A percentile compares a stretch with the other conserved stretches of the same genome.
phyloP scores from a whole-genome alignment of 1,284 basidiomycete genomes.

The Rhodofomes roseus region DNA sequence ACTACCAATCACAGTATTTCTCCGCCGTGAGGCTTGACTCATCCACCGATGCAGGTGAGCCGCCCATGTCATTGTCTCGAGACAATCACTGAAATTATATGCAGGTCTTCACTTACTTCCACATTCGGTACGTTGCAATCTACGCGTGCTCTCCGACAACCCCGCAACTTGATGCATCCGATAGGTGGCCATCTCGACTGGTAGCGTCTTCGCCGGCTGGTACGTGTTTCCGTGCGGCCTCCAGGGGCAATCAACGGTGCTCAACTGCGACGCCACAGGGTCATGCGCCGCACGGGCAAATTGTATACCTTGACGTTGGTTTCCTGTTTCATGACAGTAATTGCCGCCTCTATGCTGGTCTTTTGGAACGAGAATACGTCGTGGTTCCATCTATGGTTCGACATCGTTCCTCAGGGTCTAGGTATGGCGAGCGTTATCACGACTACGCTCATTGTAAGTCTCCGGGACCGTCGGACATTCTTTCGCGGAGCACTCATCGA shows the following conservation, averaged over 20 bases:
- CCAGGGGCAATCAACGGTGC: slow-evolving; percentile 3
- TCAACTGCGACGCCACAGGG: slow-evolving; percentile 37
- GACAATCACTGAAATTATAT: slow-evolving; percentile 3
- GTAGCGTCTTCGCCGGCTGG: slow-evolving; percentile 85
- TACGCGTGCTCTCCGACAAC: slow-evolving; percentile 8
- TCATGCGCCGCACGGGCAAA: slow-evolving; percentile 81
- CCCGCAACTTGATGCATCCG: slow-evolving; percentile 12
- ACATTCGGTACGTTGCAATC: slow-evolving; percentile 61
- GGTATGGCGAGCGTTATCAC: slow-evolving; percentile 83
- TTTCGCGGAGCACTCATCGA: slow-evolving; percentile 5
- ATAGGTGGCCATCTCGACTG: slow-evolving; percentile 71
- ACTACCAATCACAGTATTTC: slow-evolving; percentile 54
- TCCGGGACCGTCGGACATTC: neutral
- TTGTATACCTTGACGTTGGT: slow-evolving; percentile 69
- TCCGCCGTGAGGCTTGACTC: slow-evolving; percentile 78
- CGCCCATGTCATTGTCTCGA: neutral
- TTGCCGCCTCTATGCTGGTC: slow-evolving; percentile 54
- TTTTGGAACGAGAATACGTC: slow-evolving; percentile 64
- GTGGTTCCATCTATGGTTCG: slow-evolving; percentile 67
- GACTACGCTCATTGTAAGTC: slow-evolving; percentile 73
- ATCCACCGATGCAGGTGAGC: slow-evolving; percentile 67
- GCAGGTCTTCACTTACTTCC: slow-evolving; percentile 79
- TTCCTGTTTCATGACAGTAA: slow-evolving; percentile 50
- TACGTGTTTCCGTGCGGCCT: slow-evolving; percentile 32
- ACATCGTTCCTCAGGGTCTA: slow-evolving; percentile 75